Percentiles rank a stretch among this genome's conserved stretches.
These are phyloP conservation scores for Ceratocystis cacaofunesta DNA, from an alignment of 2,329 filamentous ascomycete genomes.

Conservation along the genomic window DNA sequence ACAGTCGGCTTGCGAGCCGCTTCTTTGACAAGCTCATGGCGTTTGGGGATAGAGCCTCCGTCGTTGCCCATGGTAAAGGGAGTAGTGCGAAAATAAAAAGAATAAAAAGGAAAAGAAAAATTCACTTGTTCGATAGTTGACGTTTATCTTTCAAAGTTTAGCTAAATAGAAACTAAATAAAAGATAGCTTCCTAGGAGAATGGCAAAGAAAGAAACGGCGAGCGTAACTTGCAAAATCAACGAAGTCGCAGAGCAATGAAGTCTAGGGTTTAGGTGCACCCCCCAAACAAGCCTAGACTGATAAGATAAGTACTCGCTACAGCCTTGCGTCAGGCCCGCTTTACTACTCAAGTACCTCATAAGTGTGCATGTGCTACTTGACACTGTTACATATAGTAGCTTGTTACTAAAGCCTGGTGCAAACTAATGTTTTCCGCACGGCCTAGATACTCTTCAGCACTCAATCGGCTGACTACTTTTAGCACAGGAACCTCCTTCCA, in stretches of 20 bases:
- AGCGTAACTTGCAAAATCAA: too few relatives aligned
- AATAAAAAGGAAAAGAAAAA: neutral
- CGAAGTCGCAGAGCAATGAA: neutral
- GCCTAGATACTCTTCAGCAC: neutral
- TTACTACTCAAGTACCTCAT: neutral
- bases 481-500: conserved; percentile 3
- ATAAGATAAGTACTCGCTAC: conserved; percentile 2
- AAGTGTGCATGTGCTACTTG: neutral
- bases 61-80: conserved; percentile 80
- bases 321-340: neutral
- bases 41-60: conserved; percentile 88
- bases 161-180: too few relatives aligned
- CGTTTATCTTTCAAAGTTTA: too few relatives aligned
- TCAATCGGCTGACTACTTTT: neutral
- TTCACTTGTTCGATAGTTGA: neutral
- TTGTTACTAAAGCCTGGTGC: neutral
- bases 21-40: conserved; percentile 89
- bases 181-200: too few relatives aligned
- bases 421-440: neutral
- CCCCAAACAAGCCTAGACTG: neutral
- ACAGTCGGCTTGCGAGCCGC: conserved; percentile 70
- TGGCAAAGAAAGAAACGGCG: too few relatives aligned
- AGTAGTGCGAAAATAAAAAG: neutral
- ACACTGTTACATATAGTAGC: too few relatives aligned
- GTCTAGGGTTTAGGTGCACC: neutral